Conservation (phyloP, 2,329 filamentous ascomycete genomes). For the Sordariomycetes sp. region DNA sequence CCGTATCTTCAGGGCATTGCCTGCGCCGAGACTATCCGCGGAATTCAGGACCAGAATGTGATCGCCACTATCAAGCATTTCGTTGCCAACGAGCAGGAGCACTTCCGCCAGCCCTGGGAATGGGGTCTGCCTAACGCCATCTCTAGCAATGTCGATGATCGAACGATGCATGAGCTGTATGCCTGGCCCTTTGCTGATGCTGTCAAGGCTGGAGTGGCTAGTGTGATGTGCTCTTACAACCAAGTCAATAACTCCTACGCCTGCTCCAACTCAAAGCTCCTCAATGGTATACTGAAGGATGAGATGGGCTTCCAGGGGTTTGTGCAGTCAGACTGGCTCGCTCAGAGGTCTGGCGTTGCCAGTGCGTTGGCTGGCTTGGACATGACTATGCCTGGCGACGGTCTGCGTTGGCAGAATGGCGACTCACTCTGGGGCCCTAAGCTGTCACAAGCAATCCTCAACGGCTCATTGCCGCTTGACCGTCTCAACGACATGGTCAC, state of each 20-base stretch:
- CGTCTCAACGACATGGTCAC: slow-evolving; percentile 84
- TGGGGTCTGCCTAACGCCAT: slow-evolving; percentile 65
- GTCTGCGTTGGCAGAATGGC: slow-evolving; percentile 57
- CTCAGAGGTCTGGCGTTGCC: slow-evolving; percentile 46
- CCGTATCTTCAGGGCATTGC: slow-evolving; percentile 76
- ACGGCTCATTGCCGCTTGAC: slow-evolving; percentile 70
- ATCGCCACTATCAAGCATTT: slow-evolving; percentile 43
- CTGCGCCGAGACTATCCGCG: slow-evolving; percentile 66
- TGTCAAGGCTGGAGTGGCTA: slow-evolving; percentile 64
- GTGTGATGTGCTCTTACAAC: slow-evolving; percentile 75
- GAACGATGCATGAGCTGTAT: slow-evolving; percentile 61
- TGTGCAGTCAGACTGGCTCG: slow-evolving; percentile 60
- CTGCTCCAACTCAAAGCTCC: slow-evolving; percentile 55
- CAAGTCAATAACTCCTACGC: slow-evolving; percentile 55
- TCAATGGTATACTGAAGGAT: slow-evolving; percentile 61
- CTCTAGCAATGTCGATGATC: slow-evolving; percentile 67
- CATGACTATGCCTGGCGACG: slow-evolving; percentile 63
- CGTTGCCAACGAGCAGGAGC: slow-evolving; percentile 39
- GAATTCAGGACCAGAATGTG: slow-evolving; percentile 44
- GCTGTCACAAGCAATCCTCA: slow-evolving; percentile 68
- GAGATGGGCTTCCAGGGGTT: slow-evolving; percentile 63
- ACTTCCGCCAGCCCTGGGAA: slow-evolving; percentile 65
- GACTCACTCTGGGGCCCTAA: slow-evolving; percentile 74
- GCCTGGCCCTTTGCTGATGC: slow-evolving; percentile 72
- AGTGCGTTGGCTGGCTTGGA: slow-evolving; percentile 53